phyloP scores from a whole-genome alignment of 345 rosid species.

The Citrus sp. region DNA sequence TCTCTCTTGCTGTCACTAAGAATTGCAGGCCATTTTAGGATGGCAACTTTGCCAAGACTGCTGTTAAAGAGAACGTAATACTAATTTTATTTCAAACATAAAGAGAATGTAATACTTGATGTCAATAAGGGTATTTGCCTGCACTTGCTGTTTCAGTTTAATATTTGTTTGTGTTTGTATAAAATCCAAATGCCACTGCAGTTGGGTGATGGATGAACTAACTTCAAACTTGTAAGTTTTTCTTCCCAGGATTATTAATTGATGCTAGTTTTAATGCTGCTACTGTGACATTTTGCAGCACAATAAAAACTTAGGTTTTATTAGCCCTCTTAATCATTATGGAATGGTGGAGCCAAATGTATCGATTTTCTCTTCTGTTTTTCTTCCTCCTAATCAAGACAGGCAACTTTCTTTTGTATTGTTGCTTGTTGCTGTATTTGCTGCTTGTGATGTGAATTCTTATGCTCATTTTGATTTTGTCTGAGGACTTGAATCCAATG shows the following conservation, averaged over 20 bases:
- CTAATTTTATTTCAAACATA: too few species aligned
- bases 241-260: conserved; percentile 1
- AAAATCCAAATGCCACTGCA: conserved; percentile 28
- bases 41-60: conserved; percentile 14
- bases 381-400: neutral
- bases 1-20: conserved; percentile 13
- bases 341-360: neutral
- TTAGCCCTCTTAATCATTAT: neutral
- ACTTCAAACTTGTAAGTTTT: conserved; percentile 2
- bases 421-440: neutral
- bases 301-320: neutral
- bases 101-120: neutral
- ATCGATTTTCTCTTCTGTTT: neutral
- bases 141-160: conserved; percentile 2
- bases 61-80: neutral
- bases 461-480: neutral
- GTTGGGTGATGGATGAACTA: conserved; percentile 19
- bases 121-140: conserved; percentile 22
- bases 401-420: neutral
- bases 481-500: neutral
- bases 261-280: neutral
- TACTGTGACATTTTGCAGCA: neutral
- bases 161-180: conserved; percentile 16
- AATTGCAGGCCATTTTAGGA: conserved; percentile 12
- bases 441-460: neutral